These are phyloP conservation scores for Hyaloscypha bicolor DNA, from an alignment of 495 filamentous ascomycete genomes.

Conservation along the genomic window DNA sequence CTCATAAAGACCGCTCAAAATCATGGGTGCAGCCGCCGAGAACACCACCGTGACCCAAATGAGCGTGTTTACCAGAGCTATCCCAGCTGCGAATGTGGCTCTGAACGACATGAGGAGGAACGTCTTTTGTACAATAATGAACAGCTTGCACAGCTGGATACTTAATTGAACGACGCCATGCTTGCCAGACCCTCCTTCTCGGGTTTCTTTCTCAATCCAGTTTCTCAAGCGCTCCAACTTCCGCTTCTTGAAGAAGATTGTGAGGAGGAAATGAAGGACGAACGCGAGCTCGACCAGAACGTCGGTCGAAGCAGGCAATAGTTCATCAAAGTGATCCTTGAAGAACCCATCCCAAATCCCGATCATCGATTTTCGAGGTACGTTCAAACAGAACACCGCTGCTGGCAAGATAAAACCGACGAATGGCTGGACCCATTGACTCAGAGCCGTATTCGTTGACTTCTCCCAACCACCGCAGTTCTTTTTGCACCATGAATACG, in stretches of 20 bases:
- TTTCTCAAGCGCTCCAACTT: slow-evolving; percentile 13
- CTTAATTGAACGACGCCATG: background rate
- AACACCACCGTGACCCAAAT: slow-evolving; percentile 38
- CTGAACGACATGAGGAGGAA: slow-evolving; percentile 26
- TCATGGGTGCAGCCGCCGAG: slow-evolving; percentile 41
- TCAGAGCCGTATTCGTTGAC: slow-evolving; percentile 16
- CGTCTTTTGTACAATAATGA: slow-evolving; percentile 28
- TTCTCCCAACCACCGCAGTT: slow-evolving; percentile 26
- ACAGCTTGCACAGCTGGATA: background rate
- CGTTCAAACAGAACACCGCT: slow-evolving; percentile 32
- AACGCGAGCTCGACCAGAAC: slow-evolving; percentile 26
- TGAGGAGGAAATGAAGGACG: slow-evolving; percentile 36
- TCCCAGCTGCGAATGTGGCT: slow-evolving; percentile 31
- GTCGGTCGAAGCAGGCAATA: slow-evolving; percentile 35
- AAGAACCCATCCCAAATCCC: slow-evolving; percentile 10
- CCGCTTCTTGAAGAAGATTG: slow-evolving; percentile 39
- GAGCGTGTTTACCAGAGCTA: slow-evolving; percentile 39
- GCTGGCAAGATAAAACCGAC: slow-evolving; percentile 32
- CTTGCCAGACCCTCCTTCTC: slow-evolving; percentile 24
- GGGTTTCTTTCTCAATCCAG: slow-evolving; percentile 7
- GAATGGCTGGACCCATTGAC: slow-evolving; percentile 28
- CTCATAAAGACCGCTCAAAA: slow-evolving; percentile 43
- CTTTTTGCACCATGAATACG: slow-evolving; percentile 24
- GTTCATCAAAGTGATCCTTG: slow-evolving; percentile 11
- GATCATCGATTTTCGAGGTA: slow-evolving; percentile 22